Percentiles rank a stretch among this genome's conserved stretches.
These are phyloP conservation scores for Elsinoe ampelina DNA, from an alignment of 2,329 filamentous ascomycete species.

Conservation along the genomic window DNA sequence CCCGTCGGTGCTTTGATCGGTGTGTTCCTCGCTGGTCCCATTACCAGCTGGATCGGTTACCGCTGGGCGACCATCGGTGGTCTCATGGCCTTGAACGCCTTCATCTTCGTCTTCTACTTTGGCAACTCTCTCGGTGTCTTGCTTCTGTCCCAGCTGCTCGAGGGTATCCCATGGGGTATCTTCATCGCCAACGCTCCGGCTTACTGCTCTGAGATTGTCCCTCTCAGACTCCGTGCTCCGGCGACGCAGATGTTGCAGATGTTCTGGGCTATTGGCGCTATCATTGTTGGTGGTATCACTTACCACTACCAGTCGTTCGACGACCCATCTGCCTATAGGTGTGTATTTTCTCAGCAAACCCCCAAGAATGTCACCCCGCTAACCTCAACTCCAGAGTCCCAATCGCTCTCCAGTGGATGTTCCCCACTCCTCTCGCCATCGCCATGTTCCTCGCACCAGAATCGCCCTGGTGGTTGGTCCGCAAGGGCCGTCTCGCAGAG, in stretches of 20 bases:
- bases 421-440: conserved; percentile 46
- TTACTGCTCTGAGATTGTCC: conserved; percentile 54
- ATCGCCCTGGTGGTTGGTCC: conserved; percentile 48
- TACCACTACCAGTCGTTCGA: conserved; percentile 42
- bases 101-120: conserved; percentile 54
- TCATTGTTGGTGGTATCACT: conserved; percentile 50
- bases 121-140: conserved; percentile 38
- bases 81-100: conserved; percentile 49
- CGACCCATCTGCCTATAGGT: conserved; percentile 33
- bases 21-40: conserved; percentile 49
- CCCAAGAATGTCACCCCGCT: neutral
- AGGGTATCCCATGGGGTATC: conserved; percentile 56
- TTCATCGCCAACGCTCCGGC: conserved; percentile 58
- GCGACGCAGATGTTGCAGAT: conserved; percentile 56
- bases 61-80: conserved; percentile 48
- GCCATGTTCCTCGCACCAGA: conserved; percentile 44
- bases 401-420: conserved; percentile 52
- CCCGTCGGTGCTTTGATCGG: conserved; percentile 52
- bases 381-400: conserved; percentile 28
- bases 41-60: conserved; percentile 51
- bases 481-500: conserved; percentile 37
- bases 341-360: neutral
- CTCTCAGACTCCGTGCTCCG: conserved; percentile 47
- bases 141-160: conserved; percentile 48
- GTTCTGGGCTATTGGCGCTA: conserved; percentile 55